A percentile compares a stretch with the other conserved stretches of the same genome.
phyloP scores from a whole-genome alignment of 2,329 filamentous ascomycete species.

The Fusarium circinatum region DNA sequence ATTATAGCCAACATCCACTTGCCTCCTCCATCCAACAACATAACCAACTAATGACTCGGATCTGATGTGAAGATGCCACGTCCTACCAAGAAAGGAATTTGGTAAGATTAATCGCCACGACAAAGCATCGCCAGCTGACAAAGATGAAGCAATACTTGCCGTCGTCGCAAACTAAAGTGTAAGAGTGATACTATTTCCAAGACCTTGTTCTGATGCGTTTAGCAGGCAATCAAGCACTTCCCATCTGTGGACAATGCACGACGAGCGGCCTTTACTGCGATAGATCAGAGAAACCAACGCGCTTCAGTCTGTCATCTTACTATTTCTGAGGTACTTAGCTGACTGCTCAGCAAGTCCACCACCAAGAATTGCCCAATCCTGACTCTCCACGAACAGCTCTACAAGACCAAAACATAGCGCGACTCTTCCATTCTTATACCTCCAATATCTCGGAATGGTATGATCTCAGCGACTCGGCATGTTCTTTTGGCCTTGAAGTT shows the following conservation, averaged over 20 bases:
- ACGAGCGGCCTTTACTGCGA: conserved; percentile 50
- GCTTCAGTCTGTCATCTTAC: conserved; percentile 4
- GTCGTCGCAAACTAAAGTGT: conserved; percentile 52
- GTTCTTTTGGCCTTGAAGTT: conserved; percentile 50
- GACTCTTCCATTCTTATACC: conserved; percentile 54
- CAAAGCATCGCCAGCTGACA: background rate
- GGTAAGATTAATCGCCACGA: background rate
- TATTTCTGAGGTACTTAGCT: background rate
- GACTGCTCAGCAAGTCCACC: background rate
- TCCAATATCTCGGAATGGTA: conserved; percentile 56
- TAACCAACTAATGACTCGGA: no score
- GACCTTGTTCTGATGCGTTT: background rate
- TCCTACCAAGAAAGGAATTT: conserved; percentile 35
- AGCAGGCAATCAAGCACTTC: conserved; percentile 47
- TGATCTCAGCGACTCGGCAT: conserved; percentile 55
- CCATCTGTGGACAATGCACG: conserved; percentile 48
- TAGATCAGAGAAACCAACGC: conserved; percentile 37
- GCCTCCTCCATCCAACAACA: background rate
- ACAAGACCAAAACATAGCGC: conserved; percentile 45
- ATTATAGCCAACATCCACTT: background rate
- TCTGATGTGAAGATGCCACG: conserved; percentile 28
- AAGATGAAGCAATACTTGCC: conserved; percentile 49
- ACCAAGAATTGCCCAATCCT: conserved; percentile 14
- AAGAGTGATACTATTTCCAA: background rate
- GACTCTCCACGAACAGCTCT: conserved; percentile 45